Conservation (phyloP, 352 stramenopile species). For the Thalassiosira mediterranea region DNA sequence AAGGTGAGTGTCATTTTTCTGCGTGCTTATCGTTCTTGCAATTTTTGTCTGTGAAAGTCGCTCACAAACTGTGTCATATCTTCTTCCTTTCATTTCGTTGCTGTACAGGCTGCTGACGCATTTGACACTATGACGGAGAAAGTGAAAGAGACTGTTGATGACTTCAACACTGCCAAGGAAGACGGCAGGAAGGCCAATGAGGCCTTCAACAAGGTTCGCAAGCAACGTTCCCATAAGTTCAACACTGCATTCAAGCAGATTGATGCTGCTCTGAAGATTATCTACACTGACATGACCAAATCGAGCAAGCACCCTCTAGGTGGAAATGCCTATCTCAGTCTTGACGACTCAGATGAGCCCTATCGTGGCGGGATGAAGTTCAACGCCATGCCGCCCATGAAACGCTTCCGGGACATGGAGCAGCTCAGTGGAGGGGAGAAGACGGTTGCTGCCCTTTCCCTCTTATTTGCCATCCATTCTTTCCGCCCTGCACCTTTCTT, state of each 20-base stretch:
- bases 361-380: constrained; percentile 99
- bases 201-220: constrained; percentile 81
- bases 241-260: constrained; percentile 90
- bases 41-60: constrained; percentile 2
- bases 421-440: constrained; percentile 99
- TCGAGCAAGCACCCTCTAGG: constrained; percentile 95
- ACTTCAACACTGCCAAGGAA: constrained; percentile 80
- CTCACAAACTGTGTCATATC: constrained; percentile 1
- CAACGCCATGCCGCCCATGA: constrained; percentile 99
- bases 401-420: constrained; percentile 97
- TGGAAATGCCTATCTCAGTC: constrained; percentile 86
- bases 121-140: constrained; percentile 92
- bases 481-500: constrained; percentile 95
- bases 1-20: constrained; percentile 75
- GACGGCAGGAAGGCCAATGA: constrained; percentile 66
- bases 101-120: constrained; percentile 88
- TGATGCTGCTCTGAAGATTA: constrained; percentile 89
- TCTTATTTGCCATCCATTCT: constrained; percentile 99
- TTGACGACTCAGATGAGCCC: constrained; percentile 90
- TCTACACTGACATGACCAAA: constrained; percentile 94
- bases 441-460: constrained; percentile 96
- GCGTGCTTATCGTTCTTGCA: not conserved
- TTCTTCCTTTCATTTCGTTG: constrained; percentile 24
- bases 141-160: constrained; percentile 81
- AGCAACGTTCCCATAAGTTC: constrained; percentile 75